Conservation (phyloP, 768 basidiomycete genomes). For the Podaxis sp. region DNA sequence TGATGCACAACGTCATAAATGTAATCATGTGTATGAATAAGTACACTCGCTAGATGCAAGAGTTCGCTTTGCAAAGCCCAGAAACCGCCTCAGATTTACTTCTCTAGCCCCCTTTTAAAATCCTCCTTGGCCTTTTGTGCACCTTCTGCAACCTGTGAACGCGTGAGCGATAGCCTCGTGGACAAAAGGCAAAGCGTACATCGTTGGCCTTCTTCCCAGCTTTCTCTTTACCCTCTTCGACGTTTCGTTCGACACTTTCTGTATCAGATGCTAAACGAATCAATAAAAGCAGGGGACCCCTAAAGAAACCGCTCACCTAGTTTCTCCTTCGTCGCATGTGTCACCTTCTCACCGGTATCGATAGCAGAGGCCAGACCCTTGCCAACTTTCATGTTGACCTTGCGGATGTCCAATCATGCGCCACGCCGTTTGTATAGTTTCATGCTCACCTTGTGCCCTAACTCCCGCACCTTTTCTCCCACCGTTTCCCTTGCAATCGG, state of each 20-base stretch:
- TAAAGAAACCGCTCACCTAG: conserved; percentile 31
- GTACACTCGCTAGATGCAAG: background rate
- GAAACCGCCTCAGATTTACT: background rate
- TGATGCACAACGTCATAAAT: background rate
- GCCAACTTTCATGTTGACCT: conserved; percentile 48
- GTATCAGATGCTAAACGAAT: background rate
- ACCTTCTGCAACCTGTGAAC: conserved; percentile 29
- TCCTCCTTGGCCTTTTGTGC: conserved; percentile 37
- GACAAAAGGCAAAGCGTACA: conserved; percentile 24
- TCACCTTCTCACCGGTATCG: conserved; percentile 44
- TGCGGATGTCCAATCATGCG: background rate
- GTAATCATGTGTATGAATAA: background rate
- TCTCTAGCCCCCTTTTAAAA: conserved; percentile 29
- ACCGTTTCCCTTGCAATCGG: conserved; percentile 37
- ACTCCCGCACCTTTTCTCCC: conserved; percentile 44
- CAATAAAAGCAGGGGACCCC: background rate
- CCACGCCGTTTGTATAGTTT: background rate
- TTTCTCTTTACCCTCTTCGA: conserved; percentile 32
- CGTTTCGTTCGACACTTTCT: conserved; percentile 36
- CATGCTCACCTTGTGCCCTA: conserved; percentile 38
- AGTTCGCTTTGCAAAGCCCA: background rate
- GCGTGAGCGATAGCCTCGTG: background rate
- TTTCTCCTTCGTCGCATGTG: conserved; percentile 40
- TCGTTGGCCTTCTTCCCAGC: conserved; percentile 40
- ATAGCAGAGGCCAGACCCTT: conserved; percentile 46